Evolutionary conservation across 2,329 filamentous ascomycete species (phyloP).

Genomic region (Fusarium decemcellulare): DNA sequence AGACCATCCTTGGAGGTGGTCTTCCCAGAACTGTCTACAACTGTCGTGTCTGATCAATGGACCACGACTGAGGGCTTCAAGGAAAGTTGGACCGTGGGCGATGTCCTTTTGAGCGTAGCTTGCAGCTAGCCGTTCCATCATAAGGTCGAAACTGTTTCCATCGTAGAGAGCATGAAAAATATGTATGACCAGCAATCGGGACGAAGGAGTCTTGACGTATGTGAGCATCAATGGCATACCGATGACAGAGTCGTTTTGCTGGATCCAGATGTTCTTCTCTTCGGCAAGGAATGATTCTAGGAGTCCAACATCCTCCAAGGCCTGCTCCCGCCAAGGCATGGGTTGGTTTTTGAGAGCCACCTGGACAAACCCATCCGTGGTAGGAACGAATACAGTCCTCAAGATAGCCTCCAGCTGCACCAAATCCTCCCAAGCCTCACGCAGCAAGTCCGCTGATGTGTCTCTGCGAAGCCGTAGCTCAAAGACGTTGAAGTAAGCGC

Average conservation of each 20-base stretch:
- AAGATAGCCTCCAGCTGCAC: constrained; percentile 73
- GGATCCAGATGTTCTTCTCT: constrained; percentile 66
- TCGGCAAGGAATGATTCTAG: constrained; percentile 52
- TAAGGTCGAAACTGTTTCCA: constrained; percentile 80
- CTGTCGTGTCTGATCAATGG: constrained; percentile 67
- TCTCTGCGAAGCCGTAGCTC: constrained; percentile 65
- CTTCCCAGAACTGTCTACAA: constrained; percentile 75
- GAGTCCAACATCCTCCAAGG: constrained; percentile 44
- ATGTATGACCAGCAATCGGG: constrained; percentile 68
- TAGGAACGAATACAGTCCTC: constrained; percentile 79
- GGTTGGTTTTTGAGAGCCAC: constrained; percentile 67
- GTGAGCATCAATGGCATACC: constrained; percentile 41
- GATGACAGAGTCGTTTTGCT: constrained; percentile 57
- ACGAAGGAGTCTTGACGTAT: constrained; percentile 62
- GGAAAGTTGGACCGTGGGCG: constrained; percentile 67
- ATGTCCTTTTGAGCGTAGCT: constrained; percentile 38
- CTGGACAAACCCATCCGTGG: constrained; percentile 83
- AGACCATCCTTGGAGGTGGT: constrained; percentile 61
- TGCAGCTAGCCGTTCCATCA: constrained; percentile 70
- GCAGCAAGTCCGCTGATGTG: constrained; percentile 64
- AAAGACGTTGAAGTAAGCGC: constrained; percentile 86
- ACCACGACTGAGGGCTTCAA: constrained; percentile 77
- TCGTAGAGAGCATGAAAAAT: constrained; percentile 93
- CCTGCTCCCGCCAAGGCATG: constrained; percentile 61
- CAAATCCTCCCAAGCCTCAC: constrained; percentile 70